A percentile compares a stretch with the other conserved stretches of the same genome.
These are phyloP conservation scores for Pseudocercospora fijiensis DNA, from an alignment of 2,329 filamentous ascomycete genomes.

Conservation along the genomic window DNA sequence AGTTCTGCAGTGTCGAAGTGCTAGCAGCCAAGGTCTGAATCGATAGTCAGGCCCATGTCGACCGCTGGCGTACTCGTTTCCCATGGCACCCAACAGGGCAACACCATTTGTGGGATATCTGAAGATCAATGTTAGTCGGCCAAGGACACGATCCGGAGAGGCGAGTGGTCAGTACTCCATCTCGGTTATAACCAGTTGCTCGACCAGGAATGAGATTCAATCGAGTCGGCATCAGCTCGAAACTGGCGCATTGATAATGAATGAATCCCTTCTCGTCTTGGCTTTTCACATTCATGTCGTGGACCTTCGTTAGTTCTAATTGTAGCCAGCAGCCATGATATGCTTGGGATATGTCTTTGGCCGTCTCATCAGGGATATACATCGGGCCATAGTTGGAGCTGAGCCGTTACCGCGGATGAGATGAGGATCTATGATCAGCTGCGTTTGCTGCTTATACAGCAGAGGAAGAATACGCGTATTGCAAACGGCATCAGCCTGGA, in stretches of 20 bases:
- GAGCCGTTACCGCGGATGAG: not conserved
- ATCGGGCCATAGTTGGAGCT: not conserved
- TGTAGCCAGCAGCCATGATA: not conserved
- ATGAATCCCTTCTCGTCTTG: not conserved
- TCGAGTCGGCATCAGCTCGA: not conserved
- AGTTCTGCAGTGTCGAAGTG: constrained; percentile 19
- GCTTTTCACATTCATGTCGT: not conserved
- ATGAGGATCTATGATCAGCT: not conserved
- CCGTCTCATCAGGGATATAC: not conserved
- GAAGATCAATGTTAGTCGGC: constrained; percentile 13
- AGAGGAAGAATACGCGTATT: not conserved
- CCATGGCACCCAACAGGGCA: not conserved
- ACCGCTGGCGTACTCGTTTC: constrained; percentile 10
- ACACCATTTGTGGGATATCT: constrained; percentile 9
- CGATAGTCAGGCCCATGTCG: constrained; percentile 14
- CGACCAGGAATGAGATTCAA: not conserved
- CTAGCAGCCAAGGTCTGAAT: constrained; percentile 12
- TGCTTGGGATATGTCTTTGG: not conserved
- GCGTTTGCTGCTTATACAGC: no score
- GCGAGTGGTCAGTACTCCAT: constrained; percentile 8
- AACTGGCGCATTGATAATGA: not conserved
- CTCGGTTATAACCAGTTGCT: not conserved
- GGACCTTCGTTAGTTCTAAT: not conserved
- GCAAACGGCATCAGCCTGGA: not conserved
- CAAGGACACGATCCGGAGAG: constrained; percentile 14